Base-by-base conservation (phyloP, 2,329 filamentous ascomycete genomes). In the Clonostachys byssicola region DNA sequence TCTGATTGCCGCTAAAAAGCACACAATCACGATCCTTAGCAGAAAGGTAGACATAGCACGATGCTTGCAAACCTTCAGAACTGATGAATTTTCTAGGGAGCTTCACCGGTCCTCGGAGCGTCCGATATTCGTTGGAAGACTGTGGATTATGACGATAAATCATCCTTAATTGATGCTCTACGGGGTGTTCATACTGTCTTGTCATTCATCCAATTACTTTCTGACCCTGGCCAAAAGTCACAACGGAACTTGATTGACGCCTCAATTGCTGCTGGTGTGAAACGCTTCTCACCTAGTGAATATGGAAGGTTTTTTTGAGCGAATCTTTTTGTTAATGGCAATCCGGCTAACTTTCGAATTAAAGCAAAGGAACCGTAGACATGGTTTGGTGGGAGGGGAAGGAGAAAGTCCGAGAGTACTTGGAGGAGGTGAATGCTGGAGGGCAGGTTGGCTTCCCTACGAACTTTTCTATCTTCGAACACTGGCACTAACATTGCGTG, bases 241-340 rank as follows among this genome's bases (percentile, higher is more conserved):
- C 56, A 59, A 42, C 57, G 51, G 33, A 58, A 72, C 10, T 63
- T 85, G 45, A 73, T 84, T 34, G 74, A 83, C 40, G 82, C 81
- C 1, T 72, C 79, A 18, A 66, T 81, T 14, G 67, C 68, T 7
- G 81, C 79, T 5, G 78, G 80, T 2, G 79, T 86, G 6, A 74
- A 80, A 54, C 71, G 79, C 6, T 82, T 83, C 62, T 67, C 85
- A 12, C 80, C 81, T 1, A 79, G 78, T 35, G 84, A 88, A 52
- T 87, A 75, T 51, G 64, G 58, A 18, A 62, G 61, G 72, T 75
- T 49, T 30, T 10, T 30, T 30, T 60, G 56, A 50, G 6, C 3
- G 36, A 18, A n/a, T n/a, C 16, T 39, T 39, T 39, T 12, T 5
- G 2, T 39, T 8, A n/a, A 39, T 39, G 17, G 17, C 9, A 8